Percentiles rank a stretch among this genome's conserved stretches.
Evolutionary conservation across 129 eudicot genomes (phyloP).

Genomic region (Smallanthus sonchifolius): DNA sequence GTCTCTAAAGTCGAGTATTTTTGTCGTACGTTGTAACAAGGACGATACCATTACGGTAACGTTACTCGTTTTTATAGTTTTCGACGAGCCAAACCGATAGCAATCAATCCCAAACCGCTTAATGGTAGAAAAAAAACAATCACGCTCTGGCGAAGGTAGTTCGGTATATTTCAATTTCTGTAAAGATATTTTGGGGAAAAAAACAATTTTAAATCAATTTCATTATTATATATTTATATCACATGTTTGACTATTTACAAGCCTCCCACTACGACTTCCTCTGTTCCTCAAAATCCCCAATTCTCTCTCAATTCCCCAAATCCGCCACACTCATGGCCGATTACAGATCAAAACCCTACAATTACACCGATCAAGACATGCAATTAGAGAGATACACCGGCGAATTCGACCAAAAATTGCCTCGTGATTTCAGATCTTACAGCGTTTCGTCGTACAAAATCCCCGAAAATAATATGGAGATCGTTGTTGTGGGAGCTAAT

Average conservation of each 20-base stretch:
- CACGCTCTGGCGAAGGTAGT: too few species aligned
- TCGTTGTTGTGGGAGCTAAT: too few species aligned
- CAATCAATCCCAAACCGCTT: too few species aligned
- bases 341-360: conserved; percentile 56
- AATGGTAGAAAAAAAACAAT: too few species aligned
- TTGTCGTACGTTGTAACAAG: too few species aligned
- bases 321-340: conserved; percentile 39
- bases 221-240: neutral
- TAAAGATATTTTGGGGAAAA: too few species aligned
- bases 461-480: conserved; percentile 24
- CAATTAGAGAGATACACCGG: conserved; percentile 49
- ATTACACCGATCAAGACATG: conserved; percentile 30
- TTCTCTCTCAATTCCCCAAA: conserved; percentile 17
- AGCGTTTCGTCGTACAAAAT: conserved; percentile 43
- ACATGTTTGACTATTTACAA: conserved; percentile 20
- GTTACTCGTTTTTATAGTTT: too few species aligned
- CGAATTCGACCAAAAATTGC: neutral
- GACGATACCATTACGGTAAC: too few species aligned
- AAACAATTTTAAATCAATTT: too few species aligned
- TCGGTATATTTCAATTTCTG: too few species aligned
- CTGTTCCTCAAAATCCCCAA: neutral
- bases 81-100: too few species aligned
- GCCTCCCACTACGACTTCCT: conserved; percentile 32
- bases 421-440: conserved; percentile 59
- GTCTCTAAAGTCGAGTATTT: too few species aligned